These are phyloP conservation scores for Acrodontium crateriforme DNA, from an alignment of 2,329 filamentous ascomycete genomes.

Conservation along the genomic window DNA sequence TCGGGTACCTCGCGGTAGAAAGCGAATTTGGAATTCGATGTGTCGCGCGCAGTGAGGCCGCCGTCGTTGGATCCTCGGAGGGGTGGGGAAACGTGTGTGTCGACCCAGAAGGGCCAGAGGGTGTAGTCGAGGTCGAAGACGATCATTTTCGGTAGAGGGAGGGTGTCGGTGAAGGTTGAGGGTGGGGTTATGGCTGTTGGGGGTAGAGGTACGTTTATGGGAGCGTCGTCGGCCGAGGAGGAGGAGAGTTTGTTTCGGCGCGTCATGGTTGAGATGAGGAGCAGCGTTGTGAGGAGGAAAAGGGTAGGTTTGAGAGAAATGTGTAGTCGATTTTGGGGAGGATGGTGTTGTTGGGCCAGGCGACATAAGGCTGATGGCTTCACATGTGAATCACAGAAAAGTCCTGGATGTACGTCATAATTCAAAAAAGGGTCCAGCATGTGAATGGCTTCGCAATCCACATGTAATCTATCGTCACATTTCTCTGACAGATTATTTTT, in stretches of 20 bases:
- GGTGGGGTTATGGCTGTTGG: constrained; percentile 28
- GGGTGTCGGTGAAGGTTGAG: constrained; percentile 47
- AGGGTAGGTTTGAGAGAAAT: no score
- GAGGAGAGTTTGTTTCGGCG: not conserved
- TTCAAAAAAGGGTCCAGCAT: no score
- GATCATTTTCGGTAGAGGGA: constrained; percentile 66
- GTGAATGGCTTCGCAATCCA: no score
- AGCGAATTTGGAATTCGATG: constrained; percentile 31
- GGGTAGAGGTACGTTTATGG: constrained; percentile 16
- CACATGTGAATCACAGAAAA: no score
- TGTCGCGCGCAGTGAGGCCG: constrained; percentile 38
- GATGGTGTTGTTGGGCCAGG: no score
- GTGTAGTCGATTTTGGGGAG: no score
- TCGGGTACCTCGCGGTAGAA: constrained; percentile 34
- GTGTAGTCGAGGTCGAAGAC: constrained; percentile 98
- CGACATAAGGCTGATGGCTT: no score
- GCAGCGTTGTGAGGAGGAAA: not conserved
- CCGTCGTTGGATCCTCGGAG: constrained; percentile 37
- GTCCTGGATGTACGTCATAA: no score
- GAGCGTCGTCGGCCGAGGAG: no score
- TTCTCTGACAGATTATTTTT: no score
- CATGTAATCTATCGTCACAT: no score
- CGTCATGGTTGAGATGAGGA: not conserved
- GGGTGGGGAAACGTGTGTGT: constrained; percentile 74
- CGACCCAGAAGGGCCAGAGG: constrained; percentile 97